Evolutionary conservation across 2,329 filamentous ascomycete species (phyloP), one percentile per base, ranked within the genome.

Genomic region (Paraphaeosphaeria sporulosa): DNA sequence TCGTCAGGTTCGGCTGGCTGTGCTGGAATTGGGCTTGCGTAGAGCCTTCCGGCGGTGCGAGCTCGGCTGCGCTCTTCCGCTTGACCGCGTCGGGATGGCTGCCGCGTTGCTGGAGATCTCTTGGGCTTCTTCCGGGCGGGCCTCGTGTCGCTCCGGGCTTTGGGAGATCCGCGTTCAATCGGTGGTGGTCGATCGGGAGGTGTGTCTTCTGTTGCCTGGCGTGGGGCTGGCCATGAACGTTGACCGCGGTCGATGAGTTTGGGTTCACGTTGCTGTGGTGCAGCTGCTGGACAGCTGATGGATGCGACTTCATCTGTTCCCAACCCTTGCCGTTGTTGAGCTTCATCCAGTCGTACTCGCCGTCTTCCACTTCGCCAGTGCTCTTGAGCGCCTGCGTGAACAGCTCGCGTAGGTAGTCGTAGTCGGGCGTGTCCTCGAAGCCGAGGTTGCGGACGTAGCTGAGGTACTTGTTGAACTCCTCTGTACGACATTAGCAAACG

Each of bases 291-390:
- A 91, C 90, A 79, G 92, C 86, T 23, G 87, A 87, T 51, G 87
- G 84, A 73, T 90, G 88, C 61, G 85, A 82, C 76, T 90, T 90
- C 79, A 89, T 92, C 61, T 87, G 88, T 81, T 96, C 93, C 92
- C 92, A 96, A 64, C 93, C 93, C 81, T 96, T 95, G 70, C 90
- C 90, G 81, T 93, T 92, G 83, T 93, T 95, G 71, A 97, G 85
- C 86, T 97, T 97, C 93, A 98, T 97, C 95, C 95, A 99, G 82
- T 99, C 95, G 79, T 98, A 99, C 79, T 98, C 94, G 74, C 95
- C 95, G 79, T 99, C 95, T 78, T 98, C 95, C 9, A 97, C 90
- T 72, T 97, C 94, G 58, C 94, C 94, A 1, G 91, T 91, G 77
- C 93, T 94, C 86, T 97, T 97, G 65, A 98, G 86, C 21, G 94